Conservation (phyloP, 306 rosid species). For the Carpinus fangiana region DNA sequence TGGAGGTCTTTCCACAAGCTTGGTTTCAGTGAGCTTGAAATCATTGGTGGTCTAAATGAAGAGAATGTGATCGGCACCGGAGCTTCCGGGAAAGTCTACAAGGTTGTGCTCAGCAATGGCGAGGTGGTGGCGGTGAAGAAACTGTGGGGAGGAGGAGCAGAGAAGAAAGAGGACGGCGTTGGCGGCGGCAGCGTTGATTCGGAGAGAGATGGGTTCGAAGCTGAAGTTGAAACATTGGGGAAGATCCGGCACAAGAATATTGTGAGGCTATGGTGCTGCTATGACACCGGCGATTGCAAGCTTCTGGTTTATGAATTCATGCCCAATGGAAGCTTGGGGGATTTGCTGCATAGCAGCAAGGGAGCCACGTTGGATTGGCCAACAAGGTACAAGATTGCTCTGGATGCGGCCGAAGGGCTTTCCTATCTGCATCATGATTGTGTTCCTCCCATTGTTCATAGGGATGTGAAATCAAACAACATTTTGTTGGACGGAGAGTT, state of each 20-base stretch:
- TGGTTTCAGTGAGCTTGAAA: slow-evolving; percentile 63
- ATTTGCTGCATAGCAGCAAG: slow-evolving; percentile 54
- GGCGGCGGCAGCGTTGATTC: slow-evolving; percentile 19
- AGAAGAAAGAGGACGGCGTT: slow-evolving; percentile 29
- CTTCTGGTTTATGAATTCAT: slow-evolving; percentile 80
- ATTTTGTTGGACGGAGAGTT: slow-evolving; percentile 71
- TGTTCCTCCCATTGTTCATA: slow-evolving; percentile 73
- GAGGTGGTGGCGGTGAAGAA: slow-evolving; percentile 82
- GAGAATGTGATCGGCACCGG: slow-evolving; percentile 72
- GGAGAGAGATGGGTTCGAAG: slow-evolving; percentile 64
- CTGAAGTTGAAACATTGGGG: slow-evolving; percentile 78
- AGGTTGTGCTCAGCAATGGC: slow-evolving; percentile 57
- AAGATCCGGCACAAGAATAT: slow-evolving; percentile 81
- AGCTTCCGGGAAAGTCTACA: slow-evolving; percentile 81
- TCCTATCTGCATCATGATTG: slow-evolving; percentile 83
- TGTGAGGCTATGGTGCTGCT: slow-evolving; percentile 79
- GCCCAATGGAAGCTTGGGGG: slow-evolving; percentile 87
- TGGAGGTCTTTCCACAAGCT: slow-evolving; percentile 82
- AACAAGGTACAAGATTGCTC: slow-evolving; percentile 58
- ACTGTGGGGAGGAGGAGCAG: slow-evolving; percentile 47
- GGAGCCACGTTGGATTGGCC: slow-evolving; percentile 65
- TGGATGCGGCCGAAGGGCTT: slow-evolving; percentile 86
- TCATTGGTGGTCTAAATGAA: slow-evolving; percentile 55
- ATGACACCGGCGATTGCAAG: slow-evolving; percentile 54
- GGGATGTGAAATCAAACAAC: slow-evolving; percentile 78